Base-by-base conservation (phyloP, 495 filamentous ascomycete species). In the Halenospora varia region DNA sequence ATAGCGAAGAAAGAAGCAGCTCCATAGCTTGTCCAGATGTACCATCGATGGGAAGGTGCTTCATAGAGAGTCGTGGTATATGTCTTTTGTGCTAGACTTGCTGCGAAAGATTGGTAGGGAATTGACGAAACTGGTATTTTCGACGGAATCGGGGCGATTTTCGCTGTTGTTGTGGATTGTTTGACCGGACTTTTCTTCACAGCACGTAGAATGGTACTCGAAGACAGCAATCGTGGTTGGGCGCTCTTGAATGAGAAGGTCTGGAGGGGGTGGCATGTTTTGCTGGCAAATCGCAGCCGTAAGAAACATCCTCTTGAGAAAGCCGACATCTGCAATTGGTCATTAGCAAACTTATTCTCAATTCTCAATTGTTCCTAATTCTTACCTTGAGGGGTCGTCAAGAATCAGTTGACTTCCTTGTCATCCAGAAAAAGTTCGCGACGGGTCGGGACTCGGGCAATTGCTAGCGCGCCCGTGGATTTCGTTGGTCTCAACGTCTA, bases 41-140 rank as follows among this genome's bases (percentile, higher is more conserved):
- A 88, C 62, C 73, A 69, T 52, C 76, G 75, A 60, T 89, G 83
- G 3, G 84, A 83, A 3, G 77, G 83, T 0, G 81, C 77, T 56
- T 82, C 71, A 73, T 84, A 90, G 26, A 89, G 70, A 0, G 81
- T 66, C 8, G 77, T 80, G 20, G 75, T 73, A 20, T 68, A 51
- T 8, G 66, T 42, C 24, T 72, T 74, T 18, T 63, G 57, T 1
- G 77, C 75, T 41, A 84, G 73, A 19, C 66, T 70, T 25, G 71
- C 62, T 25, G 74, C 73, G 65, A 72, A 81, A 44, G 70, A 59
- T 48, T 66, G 60, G 60, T 64, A n/a, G n/a, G n/a, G n/a, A 64
- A 35, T 2, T 25, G 25, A 45, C 39, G 13, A n/a, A 44, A n/a
- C 4, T 35, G n/a, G 29, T 29, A 19, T 23, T 45, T 25, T 19